Evolutionary conservation across 352 stramenopile species (phyloP).

Genomic region (Phytophthora vignae): DNA sequence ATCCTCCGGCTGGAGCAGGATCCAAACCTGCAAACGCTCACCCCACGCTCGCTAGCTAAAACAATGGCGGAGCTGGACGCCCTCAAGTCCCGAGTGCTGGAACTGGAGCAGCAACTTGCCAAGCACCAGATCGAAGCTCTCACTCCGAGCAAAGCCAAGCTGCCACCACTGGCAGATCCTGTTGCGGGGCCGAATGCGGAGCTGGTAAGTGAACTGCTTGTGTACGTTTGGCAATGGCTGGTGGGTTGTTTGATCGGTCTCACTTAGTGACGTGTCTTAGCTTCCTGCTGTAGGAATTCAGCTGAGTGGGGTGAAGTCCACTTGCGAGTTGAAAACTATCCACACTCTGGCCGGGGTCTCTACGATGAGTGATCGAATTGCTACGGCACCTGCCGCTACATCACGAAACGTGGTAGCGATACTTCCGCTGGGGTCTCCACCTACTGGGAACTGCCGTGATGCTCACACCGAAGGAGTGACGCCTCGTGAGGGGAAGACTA

Average conservation of each 20-base stretch:
- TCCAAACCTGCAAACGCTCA: constrained; percentile 54
- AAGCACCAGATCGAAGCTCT: constrained; percentile 56
- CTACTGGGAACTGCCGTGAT: not conserved
- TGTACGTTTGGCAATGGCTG: too few species aligned
- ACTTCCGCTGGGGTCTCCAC: not conserved
- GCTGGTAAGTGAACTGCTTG: constrained; percentile 3
- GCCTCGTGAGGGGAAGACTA: not conserved
- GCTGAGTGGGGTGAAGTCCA: constrained; percentile 23
- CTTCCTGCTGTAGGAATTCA: constrained; percentile 14
- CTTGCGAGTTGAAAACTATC: constrained; percentile 27
- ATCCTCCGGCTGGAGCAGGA: constrained; percentile 65
- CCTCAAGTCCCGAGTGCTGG: constrained; percentile 52
- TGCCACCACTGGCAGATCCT: constrained; percentile 48
- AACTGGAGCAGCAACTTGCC: constrained; percentile 64
- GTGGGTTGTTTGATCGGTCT: too few species aligned
- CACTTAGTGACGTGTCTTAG: not conserved
- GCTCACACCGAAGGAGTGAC: not conserved
- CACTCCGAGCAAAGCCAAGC: constrained; percentile 44
- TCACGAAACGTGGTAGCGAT: constrained; percentile 7
- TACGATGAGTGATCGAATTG: constrained; percentile 19
- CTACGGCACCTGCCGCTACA: constrained; percentile 29
- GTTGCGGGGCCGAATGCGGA: constrained; percentile 1
- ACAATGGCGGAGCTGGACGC: constrained; percentile 64
- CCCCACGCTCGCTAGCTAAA: constrained; percentile 60
- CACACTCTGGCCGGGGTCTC: not conserved